Base-by-base conservation (phyloP, 2,329 filamentous ascomycete genomes). In the Diaporthe aspalathi region DNA sequence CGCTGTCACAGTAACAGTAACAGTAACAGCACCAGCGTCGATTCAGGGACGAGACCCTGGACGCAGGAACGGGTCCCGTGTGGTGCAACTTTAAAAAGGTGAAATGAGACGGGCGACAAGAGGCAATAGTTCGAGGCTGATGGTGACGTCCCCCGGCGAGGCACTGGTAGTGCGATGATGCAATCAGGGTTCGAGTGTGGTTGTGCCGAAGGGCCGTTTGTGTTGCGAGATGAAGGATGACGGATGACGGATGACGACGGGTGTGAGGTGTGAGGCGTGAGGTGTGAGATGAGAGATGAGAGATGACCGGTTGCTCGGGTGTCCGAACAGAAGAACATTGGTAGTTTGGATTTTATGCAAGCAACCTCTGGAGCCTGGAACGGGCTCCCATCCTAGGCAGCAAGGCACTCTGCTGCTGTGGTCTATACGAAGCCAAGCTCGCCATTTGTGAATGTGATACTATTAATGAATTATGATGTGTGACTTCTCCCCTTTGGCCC, bases 31-130 rank as follows among this genome's bases (percentile, higher is more conserved):
- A n/a, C n/a, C n/a, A n/a, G n/a, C n/a, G 47, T 47, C 56, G 56
- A 62, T 62, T 47, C 40, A 62, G 56, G 52, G 24, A n/a, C 57
- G 29, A 29, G 57, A 32, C 57, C 57, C 57, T 47, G 40, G 40
- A 14, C 22, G 38, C 40, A 32, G 40, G 57, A 47, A 45, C 29
- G 57, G 27, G 11, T 17, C 57, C 57, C 17, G 57, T 63, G 16
- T n/a, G 40, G 40, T 45, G 57, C 38, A 62, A 62, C 16, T 35
- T 62, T 47, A 29, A 45, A 47, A 40, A 32, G 56, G 47, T 43
- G 56, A 45, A 62, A 45, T 47, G 56, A 62, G 56, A 45, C 38
- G 24, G 32, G 35, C n/a, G n/a, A 27, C 22, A 40, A 60, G 54
- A 43, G 32, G 27, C 35, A 43, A 27, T 54, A 35, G 27, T 35